A percentile compares a stretch with the other conserved stretches of the same genome.
These are phyloP conservation scores for Cerrena zonata DNA, from an alignment of 1,284 basidiomycete genomes.

Conservation along the genomic window DNA sequence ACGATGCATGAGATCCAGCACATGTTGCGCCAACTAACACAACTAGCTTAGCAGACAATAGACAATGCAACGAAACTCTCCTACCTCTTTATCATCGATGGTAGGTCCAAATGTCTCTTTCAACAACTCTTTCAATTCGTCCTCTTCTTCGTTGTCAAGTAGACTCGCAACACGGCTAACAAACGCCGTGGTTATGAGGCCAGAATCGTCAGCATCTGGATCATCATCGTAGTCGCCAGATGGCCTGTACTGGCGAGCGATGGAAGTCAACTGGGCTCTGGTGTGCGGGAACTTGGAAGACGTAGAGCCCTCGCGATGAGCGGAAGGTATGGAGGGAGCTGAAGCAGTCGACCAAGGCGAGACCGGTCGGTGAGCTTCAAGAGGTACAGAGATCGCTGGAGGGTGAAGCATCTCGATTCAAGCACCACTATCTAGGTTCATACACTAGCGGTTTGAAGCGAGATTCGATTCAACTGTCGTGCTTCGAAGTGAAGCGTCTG, in stretches of 20 bases:
- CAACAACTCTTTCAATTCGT: constrained; percentile 72
- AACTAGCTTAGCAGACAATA: constrained; percentile 4
- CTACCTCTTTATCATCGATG: constrained; percentile 72
- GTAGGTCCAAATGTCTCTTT: constrained; percentile 55
- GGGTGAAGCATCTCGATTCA: constrained; percentile 12
- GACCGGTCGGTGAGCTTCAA: constrained; percentile 11
- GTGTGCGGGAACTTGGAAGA: constrained; percentile 69
- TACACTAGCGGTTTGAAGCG: not conserved
- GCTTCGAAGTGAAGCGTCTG: too few relatives aligned
- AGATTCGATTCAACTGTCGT: not conserved
- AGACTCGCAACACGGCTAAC: constrained; percentile 66
- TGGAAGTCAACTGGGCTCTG: constrained; percentile 65
- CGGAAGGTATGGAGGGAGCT: too few relatives aligned
- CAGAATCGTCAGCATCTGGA: constrained; percentile 48
- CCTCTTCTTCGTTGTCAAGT: constrained; percentile 78
- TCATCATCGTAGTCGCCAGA: constrained; percentile 48
- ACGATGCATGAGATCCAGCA: constrained; percentile 82
- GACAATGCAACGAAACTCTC: constrained; percentile 19
- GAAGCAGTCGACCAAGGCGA: constrained; percentile 10
- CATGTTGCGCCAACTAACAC: constrained; percentile 64
- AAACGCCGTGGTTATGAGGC: constrained; percentile 48
- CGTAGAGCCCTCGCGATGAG: constrained; percentile 14
- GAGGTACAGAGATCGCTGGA: constrained; percentile 16
- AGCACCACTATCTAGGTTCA: not conserved
- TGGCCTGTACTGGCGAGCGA: constrained; percentile 65